Percentiles rank a stretch among this genome's conserved stretches.
Evolutionary conservation across 2,329 filamentous ascomycete genomes (phyloP).

Genomic region (Apiospora sp.): DNA sequence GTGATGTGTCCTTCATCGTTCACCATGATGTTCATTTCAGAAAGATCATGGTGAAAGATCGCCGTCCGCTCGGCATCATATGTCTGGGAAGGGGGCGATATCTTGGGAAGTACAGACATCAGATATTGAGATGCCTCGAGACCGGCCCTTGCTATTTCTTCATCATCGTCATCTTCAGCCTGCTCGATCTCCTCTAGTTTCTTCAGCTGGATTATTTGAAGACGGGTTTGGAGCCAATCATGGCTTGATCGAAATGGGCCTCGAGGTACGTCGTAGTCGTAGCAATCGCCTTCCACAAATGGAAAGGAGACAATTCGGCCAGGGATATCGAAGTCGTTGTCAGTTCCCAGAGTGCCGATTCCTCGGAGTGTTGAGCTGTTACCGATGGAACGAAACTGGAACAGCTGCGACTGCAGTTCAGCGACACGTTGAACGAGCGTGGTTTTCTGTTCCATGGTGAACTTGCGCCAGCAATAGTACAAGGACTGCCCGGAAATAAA

Average conservation of each 20-base stretch:
- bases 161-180: background rate
- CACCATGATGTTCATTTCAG: constrained; percentile 49
- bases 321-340: constrained; percentile 28
- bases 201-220: constrained; percentile 42
- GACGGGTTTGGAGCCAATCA: constrained; percentile 46
- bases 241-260: constrained; percentile 48
- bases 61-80: constrained; percentile 40
- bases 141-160: background rate
- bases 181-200: constrained; percentile 32
- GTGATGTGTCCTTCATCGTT: constrained; percentile 46
- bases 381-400: constrained; percentile 32
- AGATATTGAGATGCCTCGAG: background rate
- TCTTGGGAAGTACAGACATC: constrained; percentile 19
- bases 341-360: constrained; percentile 33
- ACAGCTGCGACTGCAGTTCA: constrained; percentile 41
- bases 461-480: constrained; percentile 36
- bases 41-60: constrained; percentile 49
- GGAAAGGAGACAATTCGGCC: constrained; percentile 42
- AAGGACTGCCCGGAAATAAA: constrained; percentile 37
- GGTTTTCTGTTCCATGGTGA: constrained; percentile 44
- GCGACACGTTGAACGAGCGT: constrained; percentile 42
- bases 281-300: constrained; percentile 45
- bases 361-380: background rate
- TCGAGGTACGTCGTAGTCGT: constrained; percentile 43
- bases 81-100: background rate